Base-by-base conservation (phyloP, 345 rosid species). In the Pugionium dolabratum region DNA sequence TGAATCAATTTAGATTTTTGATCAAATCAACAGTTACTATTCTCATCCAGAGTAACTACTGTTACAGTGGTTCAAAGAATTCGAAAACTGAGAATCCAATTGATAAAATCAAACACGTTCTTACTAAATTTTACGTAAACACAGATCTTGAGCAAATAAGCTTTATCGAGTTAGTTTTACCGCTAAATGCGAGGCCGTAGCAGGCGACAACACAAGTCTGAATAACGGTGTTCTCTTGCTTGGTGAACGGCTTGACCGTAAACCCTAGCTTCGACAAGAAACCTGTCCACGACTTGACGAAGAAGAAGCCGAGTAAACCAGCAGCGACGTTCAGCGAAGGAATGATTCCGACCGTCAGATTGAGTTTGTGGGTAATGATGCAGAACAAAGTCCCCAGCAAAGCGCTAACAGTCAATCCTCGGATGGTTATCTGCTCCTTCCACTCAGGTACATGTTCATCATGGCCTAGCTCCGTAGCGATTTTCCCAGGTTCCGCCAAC, bases 161-260 rank as follows among this genome's bases (percentile, higher is more conserved):
- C 18, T 18, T 18, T 18, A 18, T 18, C 18, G 18, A 18, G 18
- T 18, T 18, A 18, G 18, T 27, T 11, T 41, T 59, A 75, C 98
- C 95, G 72, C 96, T 92, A 65, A 79, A 89, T 29, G 96, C 95
- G 51, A 92, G 95, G 79, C 95, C 96, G 18, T 89, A 92, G 76
- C 96, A 87, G 39, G 96, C 98, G 11, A 92, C 98, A n/a, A 92
- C 95, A 61, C 98, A 89, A 46, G 98, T 92, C 74, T 92, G 98
- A 37, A 92, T 86, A 47, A 92, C 95, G 35, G 96, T 86, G 76
- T 89, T 89, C 83, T 92, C 98, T 75, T 92, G 95, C 73, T 86
- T 84, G n/a, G 96, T 89, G 61, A 92, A 92, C 1, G 93, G 96
- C 59, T 77, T 64, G 31, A 82, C 77, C 4, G 79, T 66, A 65